Conservation (phyloP, 495 filamentous ascomycete genomes). For the Penicillium canariense region DNA sequence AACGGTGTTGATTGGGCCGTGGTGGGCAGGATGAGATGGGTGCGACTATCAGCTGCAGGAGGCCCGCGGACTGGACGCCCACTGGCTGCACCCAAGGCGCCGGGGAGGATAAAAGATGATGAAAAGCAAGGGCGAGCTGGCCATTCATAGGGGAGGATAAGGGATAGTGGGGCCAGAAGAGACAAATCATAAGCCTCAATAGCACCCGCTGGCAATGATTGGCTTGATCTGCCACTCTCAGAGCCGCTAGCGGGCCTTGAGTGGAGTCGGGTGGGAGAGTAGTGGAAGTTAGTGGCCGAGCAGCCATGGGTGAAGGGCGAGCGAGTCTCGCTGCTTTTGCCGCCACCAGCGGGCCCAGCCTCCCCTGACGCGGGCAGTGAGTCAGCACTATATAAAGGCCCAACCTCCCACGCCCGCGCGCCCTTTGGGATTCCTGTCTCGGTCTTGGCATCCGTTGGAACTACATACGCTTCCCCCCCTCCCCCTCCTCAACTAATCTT, state of each 20-base stretch:
- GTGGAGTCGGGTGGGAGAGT: neutral
- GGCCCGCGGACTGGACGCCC: constrained; percentile 30
- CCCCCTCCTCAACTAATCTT: constrained; percentile 24
- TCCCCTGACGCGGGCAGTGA: constrained; percentile 40
- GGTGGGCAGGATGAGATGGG: constrained; percentile 16
- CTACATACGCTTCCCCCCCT: constrained; percentile 28
- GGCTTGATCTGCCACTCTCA: constrained; percentile 7
- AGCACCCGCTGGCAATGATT: constrained; percentile 4
- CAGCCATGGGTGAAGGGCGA: constrained; percentile 37
- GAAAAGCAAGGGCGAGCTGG: constrained; percentile 28
- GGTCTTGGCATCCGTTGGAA: constrained; percentile 51
- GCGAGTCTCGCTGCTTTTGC: constrained; percentile 40
- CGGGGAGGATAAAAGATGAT: constrained; percentile 28
- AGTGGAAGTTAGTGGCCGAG: neutral
- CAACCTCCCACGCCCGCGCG: constrained; percentile 42
- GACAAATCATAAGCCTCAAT: constrained; percentile 6
- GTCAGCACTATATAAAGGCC: constrained; percentile 49
- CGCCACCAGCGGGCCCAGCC: constrained; percentile 41
- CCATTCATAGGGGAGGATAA: constrained; percentile 25
- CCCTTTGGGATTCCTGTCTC: constrained; percentile 36
- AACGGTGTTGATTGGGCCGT: constrained; percentile 33
- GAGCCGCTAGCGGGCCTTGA: constrained; percentile 25
- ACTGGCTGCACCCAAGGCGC: constrained; percentile 35
- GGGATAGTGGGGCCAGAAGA: constrained; percentile 10
- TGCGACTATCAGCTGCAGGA: constrained; percentile 33